These are phyloP conservation scores for Chaetomium olivaceum DNA, from an alignment of 2,329 filamentous ascomycete genomes.

Conservation along the genomic window DNA sequence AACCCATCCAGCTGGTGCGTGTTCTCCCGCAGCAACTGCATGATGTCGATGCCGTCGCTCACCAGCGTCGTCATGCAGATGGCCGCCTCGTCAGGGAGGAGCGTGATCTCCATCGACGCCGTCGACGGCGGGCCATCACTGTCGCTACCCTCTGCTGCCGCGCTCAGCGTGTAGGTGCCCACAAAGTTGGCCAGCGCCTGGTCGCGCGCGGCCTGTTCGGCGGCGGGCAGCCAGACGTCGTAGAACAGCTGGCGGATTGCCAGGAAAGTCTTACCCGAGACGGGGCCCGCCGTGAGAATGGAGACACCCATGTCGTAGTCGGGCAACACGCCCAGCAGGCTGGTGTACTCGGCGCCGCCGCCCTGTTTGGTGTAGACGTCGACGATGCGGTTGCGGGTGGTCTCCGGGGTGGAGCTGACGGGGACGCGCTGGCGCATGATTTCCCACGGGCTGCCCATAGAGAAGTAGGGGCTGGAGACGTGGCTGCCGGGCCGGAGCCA, in stretches of 20 bases:
- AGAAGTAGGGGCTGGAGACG: conserved; percentile 39
- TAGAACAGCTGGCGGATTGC: background rate
- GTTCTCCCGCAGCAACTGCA: background rate
- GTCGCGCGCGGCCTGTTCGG: conserved; percentile 25
- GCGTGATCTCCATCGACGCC: background rate
- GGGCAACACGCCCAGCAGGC: conserved; percentile 27
- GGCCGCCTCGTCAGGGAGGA: conserved; percentile 7
- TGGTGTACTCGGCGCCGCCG: conserved; percentile 29
- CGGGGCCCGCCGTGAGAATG: conserved; percentile 28
- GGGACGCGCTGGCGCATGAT: conserved; percentile 37
- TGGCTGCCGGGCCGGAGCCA: conserved; percentile 44
- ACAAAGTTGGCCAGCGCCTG: conserved; percentile 15
- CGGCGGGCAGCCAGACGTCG: conserved; percentile 20
- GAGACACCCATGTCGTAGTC: conserved; percentile 31
- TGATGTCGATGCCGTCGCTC: conserved; percentile 25
- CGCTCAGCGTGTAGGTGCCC: conserved; percentile 15
- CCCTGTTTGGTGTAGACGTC: conserved; percentile 33
- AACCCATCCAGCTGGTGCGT: background rate
- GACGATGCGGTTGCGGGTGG: conserved; percentile 31
- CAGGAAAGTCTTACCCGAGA: background rate
- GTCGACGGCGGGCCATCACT: background rate
- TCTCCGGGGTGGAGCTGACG: background rate
- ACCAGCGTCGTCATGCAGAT: conserved; percentile 14
- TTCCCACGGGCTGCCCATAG: conserved; percentile 48
- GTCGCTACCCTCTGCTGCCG: no score